Evolutionary conservation across 1,284 basidiomycete genomes (phyloP).

Genomic region (Stygiomarasmius scandens): DNA sequence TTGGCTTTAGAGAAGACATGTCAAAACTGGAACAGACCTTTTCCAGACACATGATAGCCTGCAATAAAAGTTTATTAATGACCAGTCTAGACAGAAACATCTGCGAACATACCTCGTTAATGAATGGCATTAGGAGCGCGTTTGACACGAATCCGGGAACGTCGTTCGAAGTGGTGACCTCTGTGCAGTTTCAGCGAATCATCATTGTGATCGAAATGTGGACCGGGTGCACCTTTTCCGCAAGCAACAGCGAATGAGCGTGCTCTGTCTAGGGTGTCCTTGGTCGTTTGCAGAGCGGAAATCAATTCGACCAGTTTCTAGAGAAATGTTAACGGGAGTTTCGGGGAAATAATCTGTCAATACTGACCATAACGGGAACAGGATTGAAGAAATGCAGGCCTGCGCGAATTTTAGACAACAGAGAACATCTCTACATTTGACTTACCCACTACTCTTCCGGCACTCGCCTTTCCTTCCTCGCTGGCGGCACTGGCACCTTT

Average conservation of each 20-base stretch:
- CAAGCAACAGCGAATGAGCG: constrained; percentile 85
- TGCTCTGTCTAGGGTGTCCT: constrained; percentile 77
- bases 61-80: constrained; percentile 12
- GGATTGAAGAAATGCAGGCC: constrained; percentile 97
- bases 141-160: constrained; percentile 92
- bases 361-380: constrained; percentile 85
- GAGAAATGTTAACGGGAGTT: background rate
- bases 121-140: constrained; percentile 88
- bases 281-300: constrained; percentile 87
- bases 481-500: constrained; percentile 58
- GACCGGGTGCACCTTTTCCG: constrained; percentile 72
- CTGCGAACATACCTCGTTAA: constrained; percentile 71
- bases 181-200: constrained; percentile 39
- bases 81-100: background rate
- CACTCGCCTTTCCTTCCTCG: constrained; percentile 60
- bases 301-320: constrained; percentile 93
- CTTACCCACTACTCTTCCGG: constrained; percentile 76
- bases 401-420: constrained; percentile 25
- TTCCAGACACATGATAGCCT: constrained; percentile 93
- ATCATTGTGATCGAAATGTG: background rate
- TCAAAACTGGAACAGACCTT: constrained; percentile 48
- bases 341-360: too few relatives aligned
- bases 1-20: background rate
- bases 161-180: constrained; percentile 87
- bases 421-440: constrained; percentile 6